These are phyloP conservation scores for Nicotiana obtusifolia DNA, from an alignment of 257 asterid species.

Conservation along the genomic window DNA sequence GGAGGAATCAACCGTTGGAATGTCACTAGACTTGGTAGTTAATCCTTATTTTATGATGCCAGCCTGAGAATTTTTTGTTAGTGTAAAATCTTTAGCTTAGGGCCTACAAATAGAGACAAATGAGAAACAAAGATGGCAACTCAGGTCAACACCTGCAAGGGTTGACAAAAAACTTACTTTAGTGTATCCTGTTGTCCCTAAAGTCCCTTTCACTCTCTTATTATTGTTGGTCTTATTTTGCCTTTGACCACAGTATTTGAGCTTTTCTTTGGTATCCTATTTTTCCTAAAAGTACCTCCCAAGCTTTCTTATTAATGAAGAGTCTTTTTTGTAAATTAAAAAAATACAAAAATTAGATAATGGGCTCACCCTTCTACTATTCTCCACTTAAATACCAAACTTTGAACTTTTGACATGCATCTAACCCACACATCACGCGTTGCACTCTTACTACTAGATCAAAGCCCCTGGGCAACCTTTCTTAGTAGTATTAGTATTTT, in stretches of 20 bases:
- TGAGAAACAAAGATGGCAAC: constrained; percentile 1
- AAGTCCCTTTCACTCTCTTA: neutral
- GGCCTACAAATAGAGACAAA: constrained; percentile 10
- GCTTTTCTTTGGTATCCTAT: neutral
- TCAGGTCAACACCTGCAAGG: neutral
- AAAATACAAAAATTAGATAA: neutral
- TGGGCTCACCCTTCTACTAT: neutral
- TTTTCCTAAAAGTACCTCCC: neutral
- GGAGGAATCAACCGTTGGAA: constrained; percentile 33
- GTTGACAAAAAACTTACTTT: neutral
- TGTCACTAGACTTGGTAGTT: constrained; percentile 41
- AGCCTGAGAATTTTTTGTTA: constrained; percentile 26
- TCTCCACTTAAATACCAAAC: neutral
- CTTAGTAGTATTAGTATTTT: neutral
- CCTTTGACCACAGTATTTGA: no score
- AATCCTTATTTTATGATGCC: constrained; percentile 6
- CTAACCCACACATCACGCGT: neutral
- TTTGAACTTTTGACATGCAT: neutral
- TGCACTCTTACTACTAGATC: neutral
- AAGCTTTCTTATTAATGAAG: no score
- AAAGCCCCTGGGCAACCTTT: neutral
- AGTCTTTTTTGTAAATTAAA: neutral
- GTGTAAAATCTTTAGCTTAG: constrained; percentile 18
- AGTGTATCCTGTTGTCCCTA: neutral
- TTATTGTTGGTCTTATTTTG: no score